Evolutionary conservation across 345 rosid species (phyloP).

Genomic region (Eucalyptus sp.): DNA sequence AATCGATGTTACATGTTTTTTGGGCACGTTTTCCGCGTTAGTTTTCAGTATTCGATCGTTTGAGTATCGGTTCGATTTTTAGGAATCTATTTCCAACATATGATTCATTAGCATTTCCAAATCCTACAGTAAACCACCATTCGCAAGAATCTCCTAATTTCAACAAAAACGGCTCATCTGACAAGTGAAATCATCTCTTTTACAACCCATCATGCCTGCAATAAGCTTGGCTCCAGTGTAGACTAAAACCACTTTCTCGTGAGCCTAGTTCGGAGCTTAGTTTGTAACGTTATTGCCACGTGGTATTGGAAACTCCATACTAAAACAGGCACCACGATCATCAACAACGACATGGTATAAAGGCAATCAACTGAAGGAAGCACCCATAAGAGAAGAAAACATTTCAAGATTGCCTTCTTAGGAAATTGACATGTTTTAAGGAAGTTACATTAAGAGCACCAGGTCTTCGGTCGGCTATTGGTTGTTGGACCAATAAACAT

Average conservation of each 20-base stretch:
- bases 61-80: fast-evolving
- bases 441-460: too few species aligned
- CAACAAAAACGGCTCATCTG: neutral
- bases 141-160: neutral
- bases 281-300: too few species aligned
- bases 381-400: neutral
- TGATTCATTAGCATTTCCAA: neutral
- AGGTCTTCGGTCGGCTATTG: too few species aligned
- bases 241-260: too few species aligned
- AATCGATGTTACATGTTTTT: fast-evolving
- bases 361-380: neutral
- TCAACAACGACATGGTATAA: neutral
- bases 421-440: too few species aligned
- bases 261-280: too few species aligned
- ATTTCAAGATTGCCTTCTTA: too few species aligned
- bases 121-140: neutral
- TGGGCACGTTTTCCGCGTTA: fast-evolving
- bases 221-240: too few species aligned
- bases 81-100: neutral
- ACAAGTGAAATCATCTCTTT: too few species aligned
- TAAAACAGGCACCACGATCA: neutral
- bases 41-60: fast-evolving
- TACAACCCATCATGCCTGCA: too few species aligned
- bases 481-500: too few species aligned
- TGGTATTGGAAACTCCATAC: neutral